These are phyloP conservation scores for Bacterosira constricta DNA, from an alignment of 108 stramenopile species.

Conservation along the genomic window DNA sequence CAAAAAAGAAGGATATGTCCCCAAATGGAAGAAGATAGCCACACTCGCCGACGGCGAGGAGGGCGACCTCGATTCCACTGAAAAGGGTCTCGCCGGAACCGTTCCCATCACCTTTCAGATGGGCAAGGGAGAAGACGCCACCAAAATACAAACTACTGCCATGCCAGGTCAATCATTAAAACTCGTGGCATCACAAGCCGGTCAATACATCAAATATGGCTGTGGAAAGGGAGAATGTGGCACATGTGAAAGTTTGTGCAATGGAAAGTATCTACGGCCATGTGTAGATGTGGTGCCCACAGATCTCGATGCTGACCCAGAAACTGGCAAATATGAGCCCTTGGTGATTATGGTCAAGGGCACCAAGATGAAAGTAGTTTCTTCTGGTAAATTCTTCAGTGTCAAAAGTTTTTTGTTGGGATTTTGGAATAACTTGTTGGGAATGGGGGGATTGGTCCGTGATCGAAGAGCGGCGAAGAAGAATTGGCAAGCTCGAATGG, in stretches of 20 bases:
- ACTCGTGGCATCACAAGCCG: slow-evolving; percentile 85
- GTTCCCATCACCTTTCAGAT: slow-evolving; percentile 82
- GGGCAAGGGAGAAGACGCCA: slow-evolving; percentile 62
- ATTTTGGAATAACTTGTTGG: slow-evolving; percentile 85
- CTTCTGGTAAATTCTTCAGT: slow-evolving; percentile 76
- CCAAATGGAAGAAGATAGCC: slow-evolving; percentile 88
- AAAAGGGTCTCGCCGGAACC: slow-evolving; percentile 72
- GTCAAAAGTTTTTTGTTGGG: slow-evolving; percentile 76
- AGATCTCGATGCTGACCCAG: slow-evolving; percentile 30
- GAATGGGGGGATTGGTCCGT: slow-evolving; percentile 86
- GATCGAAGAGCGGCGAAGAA: slow-evolving; percentile 63
- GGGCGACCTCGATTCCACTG: slow-evolving; percentile 40
- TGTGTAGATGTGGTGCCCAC: slow-evolving; percentile 72
- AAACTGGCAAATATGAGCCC: slow-evolving; percentile 42
- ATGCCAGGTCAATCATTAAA: slow-evolving; percentile 74
- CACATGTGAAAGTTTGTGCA: slow-evolving; percentile 79
- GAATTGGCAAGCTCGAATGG: slow-evolving; percentile 76
- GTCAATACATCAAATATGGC: slow-evolving; percentile 90
- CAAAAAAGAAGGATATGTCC: slow-evolving; percentile 59
- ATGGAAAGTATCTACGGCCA: slow-evolving; percentile 86
- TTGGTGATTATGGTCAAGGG: slow-evolving; percentile 68
- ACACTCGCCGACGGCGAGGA: slow-evolving; percentile 65
- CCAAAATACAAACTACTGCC: slow-evolving; percentile 59
- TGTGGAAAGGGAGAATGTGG: slow-evolving; percentile 95
- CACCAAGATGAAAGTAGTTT: slow-evolving; percentile 58